Evolutionary conservation across 306 rosid genomes (phyloP), one percentile per base, ranked within the genome.

Genomic region (Alnus glutinosa): DNA sequence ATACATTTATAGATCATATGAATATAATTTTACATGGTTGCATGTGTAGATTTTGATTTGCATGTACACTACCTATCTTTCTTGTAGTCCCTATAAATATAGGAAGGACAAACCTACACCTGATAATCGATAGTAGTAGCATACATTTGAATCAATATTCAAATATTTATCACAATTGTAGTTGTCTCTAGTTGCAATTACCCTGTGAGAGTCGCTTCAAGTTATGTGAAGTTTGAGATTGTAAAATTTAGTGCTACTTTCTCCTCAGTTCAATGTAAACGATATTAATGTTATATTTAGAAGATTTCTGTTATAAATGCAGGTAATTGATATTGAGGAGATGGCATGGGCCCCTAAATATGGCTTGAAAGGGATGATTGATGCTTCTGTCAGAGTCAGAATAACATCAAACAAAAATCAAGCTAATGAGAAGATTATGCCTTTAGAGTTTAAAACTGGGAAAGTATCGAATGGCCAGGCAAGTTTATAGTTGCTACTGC

Each of bases 331-430:
- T 83, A 94, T 94, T 77, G 98, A 94, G 89, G 98, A 94, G 88
- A 91, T 94, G 97, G 91, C 97, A 61, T 94, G 98, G 98, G 95
- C 97, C 71, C 95, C 98, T 55, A 92, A 84, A 81, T 94, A 91
- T 80, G 98, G 98, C 80, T 78, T 94, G 87, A 94, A 94, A 85
- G 98, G 98, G 83, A 89, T 89, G 92, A 92, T 94, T 86, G 98
- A 94, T 89, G 97, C 98, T 84, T 92, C 98, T 6, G 84, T 94
- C 67, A 87, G 90, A 77, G 97, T 91, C 81, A 87, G 78, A 62
- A 84, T 92, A 36, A 79, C 54, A 66, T 86, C 88, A 74, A 71
- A 74, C 76, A 85, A 77, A 64, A 75, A 68, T 84, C 89, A 84
- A 78, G 77, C 51, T 36, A 77, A 81, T 62, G 86, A 84, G 79